These are phyloP conservation scores for Barnettozyma botsteinii DNA, from an alignment of 805 yeast species.

Conservation along the genomic window DNA sequence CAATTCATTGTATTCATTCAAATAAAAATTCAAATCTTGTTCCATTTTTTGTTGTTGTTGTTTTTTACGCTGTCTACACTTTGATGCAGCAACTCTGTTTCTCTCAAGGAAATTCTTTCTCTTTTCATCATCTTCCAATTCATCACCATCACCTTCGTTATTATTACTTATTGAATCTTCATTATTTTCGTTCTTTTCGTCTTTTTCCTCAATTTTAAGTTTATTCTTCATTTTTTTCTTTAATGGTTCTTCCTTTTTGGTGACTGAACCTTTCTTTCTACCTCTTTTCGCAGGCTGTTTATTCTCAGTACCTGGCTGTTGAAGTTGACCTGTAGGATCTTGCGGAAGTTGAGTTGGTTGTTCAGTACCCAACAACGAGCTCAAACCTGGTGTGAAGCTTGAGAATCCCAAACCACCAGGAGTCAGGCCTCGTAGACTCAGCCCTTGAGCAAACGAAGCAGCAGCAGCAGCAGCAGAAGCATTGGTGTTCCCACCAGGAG, in stretches of 20 bases:
- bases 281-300: conserved; percentile 11
- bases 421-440: conserved; percentile 21
- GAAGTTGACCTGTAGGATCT: not conserved
- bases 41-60: conserved; percentile 81
- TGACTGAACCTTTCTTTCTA: conserved; percentile 9
- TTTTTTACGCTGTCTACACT: conserved; percentile 92
- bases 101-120: conserved; percentile 77
- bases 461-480: conserved; percentile 31
- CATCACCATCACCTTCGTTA: conserved; percentile 10
- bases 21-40: conserved; percentile 63
- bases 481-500: conserved; percentile 48
- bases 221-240: conserved; percentile 4
- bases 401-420: conserved; percentile 23
- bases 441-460: conserved; percentile 27
- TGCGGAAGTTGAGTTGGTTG: not conserved
- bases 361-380: conserved; percentile 21
- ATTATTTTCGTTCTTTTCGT: not conserved
- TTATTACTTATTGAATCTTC: no score
- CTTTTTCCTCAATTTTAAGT: not conserved
- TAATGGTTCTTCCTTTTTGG: conserved; percentile 2
- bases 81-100: conserved; percentile 91
- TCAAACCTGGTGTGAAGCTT: conserved; percentile 33
- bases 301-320: not conserved
- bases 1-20: conserved; percentile 63
- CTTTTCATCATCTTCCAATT: conserved; percentile 64